A percentile compares a stretch with the other conserved stretches of the same genome.
phyloP scores from a whole-genome alignment of 768 basidiomycete genomes.

The Lanmaoa rubissima region DNA sequence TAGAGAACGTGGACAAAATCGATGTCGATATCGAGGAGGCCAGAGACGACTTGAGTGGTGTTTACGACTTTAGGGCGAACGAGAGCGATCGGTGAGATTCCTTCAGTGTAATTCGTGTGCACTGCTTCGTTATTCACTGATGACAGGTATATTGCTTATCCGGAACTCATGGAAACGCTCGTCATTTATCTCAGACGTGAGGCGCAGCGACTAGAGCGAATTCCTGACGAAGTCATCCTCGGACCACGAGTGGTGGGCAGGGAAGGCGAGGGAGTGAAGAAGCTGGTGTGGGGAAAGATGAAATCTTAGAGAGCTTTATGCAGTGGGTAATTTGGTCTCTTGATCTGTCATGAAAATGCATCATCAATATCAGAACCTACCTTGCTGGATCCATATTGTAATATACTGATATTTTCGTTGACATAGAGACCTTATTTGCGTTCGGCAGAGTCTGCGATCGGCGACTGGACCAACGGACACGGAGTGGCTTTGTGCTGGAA shows the following conservation, averaged over 20 bases:
- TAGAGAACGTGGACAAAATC: constrained; percentile 58
- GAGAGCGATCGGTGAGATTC: constrained; percentile 39
- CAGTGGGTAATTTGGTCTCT: neutral
- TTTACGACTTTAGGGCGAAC: constrained; percentile 61
- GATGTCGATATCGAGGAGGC: constrained; percentile 57
- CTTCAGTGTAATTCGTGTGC: neutral
- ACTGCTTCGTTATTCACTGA: constrained; percentile 2
- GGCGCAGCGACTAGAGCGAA: constrained; percentile 59
- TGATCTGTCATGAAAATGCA: neutral
- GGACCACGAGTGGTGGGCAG: constrained; percentile 33
- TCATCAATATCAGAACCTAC: constrained; percentile 2
- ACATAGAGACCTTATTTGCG: neutral
- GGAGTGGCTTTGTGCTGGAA: neutral
- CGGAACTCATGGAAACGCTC: constrained; percentile 69
- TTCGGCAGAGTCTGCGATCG: neutral
- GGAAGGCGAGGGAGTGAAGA: constrained; percentile 33
- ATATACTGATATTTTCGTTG: neutral
- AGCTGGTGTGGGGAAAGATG: constrained; percentile 30
- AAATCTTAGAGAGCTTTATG: constrained; percentile 11
- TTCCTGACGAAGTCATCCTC: constrained; percentile 42
- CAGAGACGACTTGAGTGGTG: constrained; percentile 66
- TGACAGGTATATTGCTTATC: constrained; percentile 71
- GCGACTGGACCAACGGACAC: neutral
- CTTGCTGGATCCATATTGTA: neutral
- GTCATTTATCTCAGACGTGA: constrained; percentile 73